Percentiles rank a stretch among this genome's conserved stretches.
These are phyloP conservation scores for Trichosanthes cucumerina DNA, from an alignment of 306 rosid species.

Conservation along the genomic window DNA sequence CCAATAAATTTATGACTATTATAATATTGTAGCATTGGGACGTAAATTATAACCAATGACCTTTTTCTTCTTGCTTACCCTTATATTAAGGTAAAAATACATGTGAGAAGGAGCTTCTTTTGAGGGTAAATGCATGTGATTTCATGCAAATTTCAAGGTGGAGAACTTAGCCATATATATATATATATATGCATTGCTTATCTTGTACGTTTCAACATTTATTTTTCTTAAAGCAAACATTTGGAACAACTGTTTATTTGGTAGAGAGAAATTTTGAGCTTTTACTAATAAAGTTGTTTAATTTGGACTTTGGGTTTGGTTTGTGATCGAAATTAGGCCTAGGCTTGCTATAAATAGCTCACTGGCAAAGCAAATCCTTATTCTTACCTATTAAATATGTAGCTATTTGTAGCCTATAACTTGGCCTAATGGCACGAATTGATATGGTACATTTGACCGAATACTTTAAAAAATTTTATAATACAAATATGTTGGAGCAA, in stretches of 20 bases:
- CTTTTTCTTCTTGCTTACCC: neutral
- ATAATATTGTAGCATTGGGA: neutral
- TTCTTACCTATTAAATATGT: too few species aligned
- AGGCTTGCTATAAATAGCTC: neutral
- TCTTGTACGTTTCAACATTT: neutral
- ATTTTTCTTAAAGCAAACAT: neutral
- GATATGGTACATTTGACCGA: neutral
- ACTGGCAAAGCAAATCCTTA: neutral
- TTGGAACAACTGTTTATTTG: neutral
- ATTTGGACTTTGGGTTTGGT: neutral
- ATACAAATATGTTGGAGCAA: too few species aligned
- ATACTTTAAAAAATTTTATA: neutral
- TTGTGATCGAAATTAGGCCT: neutral
- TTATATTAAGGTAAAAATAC: neutral
- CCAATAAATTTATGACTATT: neutral
- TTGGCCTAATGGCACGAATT: neutral
- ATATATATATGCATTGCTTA: neutral
- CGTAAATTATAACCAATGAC: neutral
- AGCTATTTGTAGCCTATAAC: neutral
- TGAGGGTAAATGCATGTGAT: constrained; percentile 9
- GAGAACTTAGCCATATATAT: neutral
- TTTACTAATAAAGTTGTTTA: neutral
- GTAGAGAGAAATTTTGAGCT: neutral
- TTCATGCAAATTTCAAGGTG: constrained; percentile 6
- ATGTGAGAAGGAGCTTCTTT: constrained; percentile 2